Evolutionary conservation across 2,329 filamentous ascomycete species (phyloP).

Genomic region (Colletotrichum echinochloae): DNA sequence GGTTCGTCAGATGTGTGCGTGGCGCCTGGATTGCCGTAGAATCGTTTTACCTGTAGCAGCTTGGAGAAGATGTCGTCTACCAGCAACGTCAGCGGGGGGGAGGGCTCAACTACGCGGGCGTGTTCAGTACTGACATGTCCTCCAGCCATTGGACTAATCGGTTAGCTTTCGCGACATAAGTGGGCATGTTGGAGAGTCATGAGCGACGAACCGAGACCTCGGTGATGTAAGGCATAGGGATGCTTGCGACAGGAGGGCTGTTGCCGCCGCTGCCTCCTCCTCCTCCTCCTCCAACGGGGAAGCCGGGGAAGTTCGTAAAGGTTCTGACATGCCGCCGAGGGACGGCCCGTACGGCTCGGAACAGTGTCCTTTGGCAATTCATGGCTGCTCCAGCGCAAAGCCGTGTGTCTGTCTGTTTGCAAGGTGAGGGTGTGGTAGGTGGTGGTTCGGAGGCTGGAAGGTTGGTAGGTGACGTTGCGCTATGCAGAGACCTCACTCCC

Average conservation of each 20-base stretch:
- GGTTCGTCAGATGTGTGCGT: conserved; percentile 34
- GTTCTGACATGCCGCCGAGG: conserved; percentile 52
- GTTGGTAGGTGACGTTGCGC: conserved; percentile 26
- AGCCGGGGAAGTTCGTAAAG: conserved; percentile 58
- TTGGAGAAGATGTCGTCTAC: conserved; percentile 86
- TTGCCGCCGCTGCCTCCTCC: background rate
- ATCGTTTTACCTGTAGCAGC: conserved; percentile 72
- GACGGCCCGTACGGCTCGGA: conserved; percentile 51
- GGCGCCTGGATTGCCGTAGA: conserved; percentile 36
- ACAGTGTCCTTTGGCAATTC: conserved; percentile 51
- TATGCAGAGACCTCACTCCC: conserved; percentile 5
- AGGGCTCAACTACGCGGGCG: conserved; percentile 20
- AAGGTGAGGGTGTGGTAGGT: background rate
- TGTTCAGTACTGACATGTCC: conserved; percentile 72
- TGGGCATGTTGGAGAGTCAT: conserved; percentile 4
- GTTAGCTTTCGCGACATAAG: conserved; percentile 44
- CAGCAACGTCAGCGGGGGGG: conserved; percentile 43
- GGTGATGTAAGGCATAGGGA: conserved; percentile 71
- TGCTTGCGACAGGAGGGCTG: conserved; percentile 49
- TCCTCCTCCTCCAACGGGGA: conserved; percentile 42
- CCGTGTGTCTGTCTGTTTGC: background rate
- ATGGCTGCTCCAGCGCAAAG: conserved; percentile 45
- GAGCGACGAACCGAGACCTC: conserved; percentile 60
- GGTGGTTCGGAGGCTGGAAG: conserved; percentile 12
- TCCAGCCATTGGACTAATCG: conserved; percentile 78